phyloP scores from a whole-genome alignment of 768 basidiomycete genomes.

The Botryobasidium botryosum region DNA sequence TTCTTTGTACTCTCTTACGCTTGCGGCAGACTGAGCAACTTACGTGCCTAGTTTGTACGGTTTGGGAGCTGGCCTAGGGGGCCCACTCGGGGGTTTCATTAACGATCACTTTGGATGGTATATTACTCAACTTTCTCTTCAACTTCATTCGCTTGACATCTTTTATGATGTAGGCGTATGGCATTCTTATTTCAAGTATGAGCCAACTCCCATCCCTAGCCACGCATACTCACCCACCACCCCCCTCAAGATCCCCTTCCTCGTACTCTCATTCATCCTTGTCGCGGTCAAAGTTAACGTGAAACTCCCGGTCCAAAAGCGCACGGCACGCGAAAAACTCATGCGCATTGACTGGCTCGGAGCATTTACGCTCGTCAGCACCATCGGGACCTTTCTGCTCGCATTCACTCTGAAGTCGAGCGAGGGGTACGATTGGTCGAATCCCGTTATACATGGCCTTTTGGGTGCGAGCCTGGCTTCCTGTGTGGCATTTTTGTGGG shows the following conservation, averaged over 20 bases:
- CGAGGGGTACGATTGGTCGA: conserved; percentile 59
- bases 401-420: conserved; percentile 61
- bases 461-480: conserved; percentile 40
- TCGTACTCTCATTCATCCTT: conserved; percentile 51
- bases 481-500: conserved; percentile 45
- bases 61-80: too few species aligned
- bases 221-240: conserved; percentile 27
- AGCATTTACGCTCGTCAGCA: conserved; percentile 57
- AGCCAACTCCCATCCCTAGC: background rate
- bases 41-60: too few species aligned
- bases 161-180: background rate
- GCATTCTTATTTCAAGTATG: background rate
- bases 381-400: conserved; percentile 53
- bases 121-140: conserved; percentile 15
- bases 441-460: conserved; percentile 54
- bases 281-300: conserved; percentile 69
- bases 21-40: too few species aligned
- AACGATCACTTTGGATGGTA: conserved; percentile 78
- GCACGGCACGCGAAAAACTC: conserved; percentile 43
- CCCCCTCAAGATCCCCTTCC: conserved; percentile 64
- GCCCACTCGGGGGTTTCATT: too few species aligned
- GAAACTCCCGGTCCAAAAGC: conserved; percentile 44
- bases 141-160: conserved; percentile 13
- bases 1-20: too few species aligned
- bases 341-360: conserved; percentile 74